phyloP scores from a whole-genome alignment of 257 asterid genomes.

The Paraleonurus japonicus region DNA sequence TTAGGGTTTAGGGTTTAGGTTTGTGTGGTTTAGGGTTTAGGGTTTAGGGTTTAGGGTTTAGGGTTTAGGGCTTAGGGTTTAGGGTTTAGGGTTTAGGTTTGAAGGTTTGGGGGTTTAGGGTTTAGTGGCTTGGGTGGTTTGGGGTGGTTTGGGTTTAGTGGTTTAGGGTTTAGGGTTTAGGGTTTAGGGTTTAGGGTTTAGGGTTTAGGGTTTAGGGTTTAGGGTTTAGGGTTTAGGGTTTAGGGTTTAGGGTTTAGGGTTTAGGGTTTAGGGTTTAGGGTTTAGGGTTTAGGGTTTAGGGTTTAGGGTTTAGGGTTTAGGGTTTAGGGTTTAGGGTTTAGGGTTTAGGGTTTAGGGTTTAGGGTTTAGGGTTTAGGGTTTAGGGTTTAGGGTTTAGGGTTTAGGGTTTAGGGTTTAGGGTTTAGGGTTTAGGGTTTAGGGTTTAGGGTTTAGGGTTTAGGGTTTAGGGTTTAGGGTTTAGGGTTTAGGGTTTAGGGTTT shows the following conservation, averaged over 20 bases:
- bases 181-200: constrained; percentile 36
- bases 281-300: constrained; percentile 27
- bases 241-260: constrained; percentile 32
- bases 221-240: constrained; percentile 15
- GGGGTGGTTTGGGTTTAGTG: background rate
- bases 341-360: constrained; percentile 32
- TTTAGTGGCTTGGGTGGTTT: constrained; percentile 20
- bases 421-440: constrained; percentile 29
- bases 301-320: constrained; percentile 32
- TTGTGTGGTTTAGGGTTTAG: constrained; percentile 24
- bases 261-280: constrained; percentile 29
- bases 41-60: constrained; percentile 37
- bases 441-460: constrained; percentile 25
- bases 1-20: constrained; percentile 28
- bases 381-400: constrained; percentile 29
- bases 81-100: constrained; percentile 34
- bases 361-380: constrained; percentile 23
- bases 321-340: constrained; percentile 32
- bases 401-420: constrained; percentile 17
- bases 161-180: constrained; percentile 36
- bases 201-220: constrained; percentile 37
- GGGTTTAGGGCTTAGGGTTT: constrained; percentile 39
- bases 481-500: too few relatives aligned
- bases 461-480: constrained; percentile 9
- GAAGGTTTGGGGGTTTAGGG: constrained; percentile 30